Evolutionary conservation across 805 yeast genomes (phyloP), one percentile per base, ranked within the genome.

Genomic region (Ogataea allantospora): DNA sequence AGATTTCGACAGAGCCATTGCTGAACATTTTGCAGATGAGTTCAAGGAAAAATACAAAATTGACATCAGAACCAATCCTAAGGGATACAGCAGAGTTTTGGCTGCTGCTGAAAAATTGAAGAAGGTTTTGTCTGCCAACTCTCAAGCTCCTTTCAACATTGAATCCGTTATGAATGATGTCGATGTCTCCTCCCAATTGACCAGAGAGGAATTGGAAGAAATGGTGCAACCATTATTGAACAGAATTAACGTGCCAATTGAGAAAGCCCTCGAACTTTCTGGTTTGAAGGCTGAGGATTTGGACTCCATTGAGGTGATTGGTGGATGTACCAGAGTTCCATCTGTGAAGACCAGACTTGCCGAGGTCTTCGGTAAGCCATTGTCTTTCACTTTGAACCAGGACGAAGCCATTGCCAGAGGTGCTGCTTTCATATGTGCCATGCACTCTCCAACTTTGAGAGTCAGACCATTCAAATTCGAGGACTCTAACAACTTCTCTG

Each of bases 361-460:
- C 54, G 85, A 82, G 61, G 73, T 85, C 50, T 88, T 93, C 63
- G 86, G 86, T 65, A 85, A 85, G 71, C 82, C 72, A 56, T 74
- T 93, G 62, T 86, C 96, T 27, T 84, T 85, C 74, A 95, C 98
- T 54, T 79, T 95, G 70, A 93, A 93, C 78, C 97, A 89, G 73
- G 99, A 93, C 64, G 99, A 93, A 77, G 96, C 99, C 48, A 84
- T 91, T 64, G 98, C 99, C 40, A 87, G 91, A 68, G 99, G 99
- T 74, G 95, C 96, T 57, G 96, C 99, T 33, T 93, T 93, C 70
- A 85, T 93, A 60, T 93, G 99, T 68, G 99, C 99, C 53, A 86
- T 88, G 72, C 98, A 89, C 76, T 91, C 98, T 23, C 99, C 99
- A 68, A 89, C 97, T 50, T 80, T 93, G 58, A 86, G 99, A 73